Base-by-base conservation (phyloP, 2,329 filamentous ascomycete species). In the Tolypocladium pustulatum region DNA sequence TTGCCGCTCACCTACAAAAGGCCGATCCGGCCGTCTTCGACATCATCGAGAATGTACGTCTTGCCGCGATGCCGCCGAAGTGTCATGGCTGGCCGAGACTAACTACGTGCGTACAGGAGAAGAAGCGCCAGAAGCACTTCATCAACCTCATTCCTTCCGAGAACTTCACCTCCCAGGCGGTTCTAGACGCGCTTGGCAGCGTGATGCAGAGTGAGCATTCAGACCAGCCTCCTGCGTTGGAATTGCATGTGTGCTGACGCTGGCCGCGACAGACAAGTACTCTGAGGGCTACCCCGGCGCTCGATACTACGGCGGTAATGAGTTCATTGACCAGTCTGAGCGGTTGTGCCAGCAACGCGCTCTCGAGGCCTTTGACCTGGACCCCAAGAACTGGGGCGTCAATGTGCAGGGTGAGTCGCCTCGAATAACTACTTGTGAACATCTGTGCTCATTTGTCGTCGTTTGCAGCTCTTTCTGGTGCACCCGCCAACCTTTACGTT, bases 201-300 rank as follows among this genome's bases (percentile, higher is more conserved):
- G 88, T 92, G 57, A 96, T 96, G 91, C 91, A 96, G 74, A 96
- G 90, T 92, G 78, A 65, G 83, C 60, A 43, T 27, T 13, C 17
- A 38, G 6, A 34, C 7, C 40, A 17, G n/a, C 0, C 30, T 40
- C 54, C 27, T 36, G n/a, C 65, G 65, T 9, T 55, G 17, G 27
- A 37, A 25, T 32, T 30, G 8, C 27, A 25, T 17, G 37, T 32
- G 25, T 52, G 63, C 69, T 75, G 62, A 78, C 65, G 56, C 61
- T 36, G 68, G 49, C 67, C 67, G 17, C 58, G 61, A 62, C 68
- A 89, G 90, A 97, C 76, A 97, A 99, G 75, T 99, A 99, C 78
- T 97, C 94, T 0, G 94, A 99, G 75, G 94, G 94, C 56, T 99
- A 99, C 69, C 94, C 93, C 37, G 94, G 94, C 59, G 93, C 93